Conservation (phyloP, 1,139 yeast species). For the Diutina pseudorugosa region DNA sequence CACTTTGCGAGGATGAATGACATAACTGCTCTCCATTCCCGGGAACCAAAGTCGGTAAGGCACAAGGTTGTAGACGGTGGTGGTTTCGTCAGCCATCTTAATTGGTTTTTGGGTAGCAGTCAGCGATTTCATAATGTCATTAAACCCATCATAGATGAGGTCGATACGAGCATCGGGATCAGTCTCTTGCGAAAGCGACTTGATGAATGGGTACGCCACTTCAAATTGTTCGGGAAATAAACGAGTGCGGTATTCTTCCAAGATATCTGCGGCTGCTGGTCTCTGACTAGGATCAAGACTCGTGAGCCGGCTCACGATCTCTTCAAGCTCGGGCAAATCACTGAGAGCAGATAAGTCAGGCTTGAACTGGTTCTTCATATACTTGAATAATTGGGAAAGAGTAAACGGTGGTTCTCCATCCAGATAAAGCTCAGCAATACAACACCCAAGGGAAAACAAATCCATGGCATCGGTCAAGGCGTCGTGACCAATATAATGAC, state of each 20-base stretch:
- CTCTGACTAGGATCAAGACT: conserved; percentile 50
- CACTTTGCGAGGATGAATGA: conserved; percentile 19
- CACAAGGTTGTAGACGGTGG: not conserved
- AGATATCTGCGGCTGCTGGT: conserved; percentile 38
- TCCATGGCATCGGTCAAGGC: conserved; percentile 65
- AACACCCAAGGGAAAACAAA: conserved; percentile 83
- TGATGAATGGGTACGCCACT: not conserved
- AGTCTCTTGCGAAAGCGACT: not conserved
- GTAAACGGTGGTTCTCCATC: conserved; percentile 87
- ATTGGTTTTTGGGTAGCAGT: not conserved
- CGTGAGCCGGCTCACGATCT: conserved; percentile 52
- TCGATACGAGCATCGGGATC: not conserved
- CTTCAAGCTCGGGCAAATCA: conserved; percentile 31
- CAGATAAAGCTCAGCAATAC: conserved; percentile 74
- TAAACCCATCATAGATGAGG: not conserved
- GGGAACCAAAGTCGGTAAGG: conserved; percentile 42
- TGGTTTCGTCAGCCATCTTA: not conserved
- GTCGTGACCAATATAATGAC: not conserved
- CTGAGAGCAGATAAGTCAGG: conserved; percentile 50
- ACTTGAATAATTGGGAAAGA: conserved; percentile 75
- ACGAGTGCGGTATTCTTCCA: conserved; percentile 34
- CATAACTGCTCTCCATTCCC: conserved; percentile 29
- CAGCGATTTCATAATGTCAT: not conserved
- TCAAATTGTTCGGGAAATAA: conserved; percentile 60
- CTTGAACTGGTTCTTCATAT: conserved; percentile 51